These are phyloP conservation scores for Ophiostoma sp. DNA, from an alignment of 2,329 filamentous ascomycete species.

Conservation along the genomic window DNA sequence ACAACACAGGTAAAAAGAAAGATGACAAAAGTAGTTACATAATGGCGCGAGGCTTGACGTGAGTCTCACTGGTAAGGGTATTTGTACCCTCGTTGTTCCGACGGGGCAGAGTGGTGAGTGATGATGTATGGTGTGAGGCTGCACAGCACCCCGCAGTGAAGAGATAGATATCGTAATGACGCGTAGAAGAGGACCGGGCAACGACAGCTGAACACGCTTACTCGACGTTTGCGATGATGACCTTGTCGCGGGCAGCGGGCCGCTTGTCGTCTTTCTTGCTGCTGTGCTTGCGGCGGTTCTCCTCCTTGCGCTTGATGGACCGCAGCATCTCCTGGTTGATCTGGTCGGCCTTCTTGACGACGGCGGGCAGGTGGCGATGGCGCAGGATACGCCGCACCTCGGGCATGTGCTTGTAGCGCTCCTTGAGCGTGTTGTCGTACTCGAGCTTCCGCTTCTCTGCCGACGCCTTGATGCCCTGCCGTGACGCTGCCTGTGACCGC, in stretches of 20 bases:
- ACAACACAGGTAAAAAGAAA: background rate
- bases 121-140: too few species aligned
- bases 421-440: slow-evolving; percentile 79
- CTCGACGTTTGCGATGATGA: slow-evolving; percentile 65
- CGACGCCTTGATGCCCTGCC: slow-evolving; percentile 79
- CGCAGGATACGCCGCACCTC: slow-evolving; percentile 86
- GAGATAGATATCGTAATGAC: background rate
- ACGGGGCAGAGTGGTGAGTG: too few species aligned
- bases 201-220: slow-evolving; percentile 29
- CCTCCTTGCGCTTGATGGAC: slow-evolving; percentile 81
- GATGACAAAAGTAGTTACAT: background rate
- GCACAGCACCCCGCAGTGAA: background rate
- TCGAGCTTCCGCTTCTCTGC: slow-evolving; percentile 82
- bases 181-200: background rate
- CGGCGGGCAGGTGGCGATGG: slow-evolving; percentile 85
- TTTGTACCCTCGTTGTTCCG: background rate
- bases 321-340: slow-evolving; percentile 89
- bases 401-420: slow-evolving; percentile 90
- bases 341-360: slow-evolving; percentile 90
- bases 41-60: background rate
- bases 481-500: slow-evolving; percentile 77
- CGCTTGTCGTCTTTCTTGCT: slow-evolving; percentile 67
- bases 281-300: slow-evolving; percentile 89
- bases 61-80: background rate
- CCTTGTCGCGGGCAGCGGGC: slow-evolving; percentile 71